Evolutionary conservation across 192 early-diverging fungal genomes (phyloP).

Genomic region (Gryganskiella cystojenkinii): DNA sequence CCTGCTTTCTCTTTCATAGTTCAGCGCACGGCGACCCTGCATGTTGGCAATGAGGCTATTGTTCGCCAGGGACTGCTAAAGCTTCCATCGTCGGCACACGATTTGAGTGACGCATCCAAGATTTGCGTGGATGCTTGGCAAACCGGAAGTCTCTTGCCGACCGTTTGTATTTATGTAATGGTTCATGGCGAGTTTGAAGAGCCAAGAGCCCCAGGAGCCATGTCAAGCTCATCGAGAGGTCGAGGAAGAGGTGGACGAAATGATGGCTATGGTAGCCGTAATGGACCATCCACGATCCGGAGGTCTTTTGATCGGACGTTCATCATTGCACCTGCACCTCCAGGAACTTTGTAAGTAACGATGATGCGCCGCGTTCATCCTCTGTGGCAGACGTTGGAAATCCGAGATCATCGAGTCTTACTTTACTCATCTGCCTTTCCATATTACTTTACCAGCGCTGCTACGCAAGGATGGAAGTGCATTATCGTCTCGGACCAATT

Average conservation of each 20-base stretch:
- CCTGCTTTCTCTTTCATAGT: constrained; percentile 6
- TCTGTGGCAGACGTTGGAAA: no score
- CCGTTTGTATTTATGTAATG: constrained; percentile 43
- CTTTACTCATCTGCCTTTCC: background rate
- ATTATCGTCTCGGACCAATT: constrained; percentile 44
- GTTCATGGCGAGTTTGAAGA: constrained; percentile 44
- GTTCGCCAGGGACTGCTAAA: constrained; percentile 24
- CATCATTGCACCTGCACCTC: constrained; percentile 55
- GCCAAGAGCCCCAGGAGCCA: background rate
- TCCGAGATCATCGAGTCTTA: background rate
- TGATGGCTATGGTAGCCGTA: background rate
- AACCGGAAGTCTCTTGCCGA: constrained; percentile 34
- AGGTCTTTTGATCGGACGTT: constrained; percentile 61
- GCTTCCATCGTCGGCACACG: constrained; percentile 56
- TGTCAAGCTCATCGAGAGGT: background rate
- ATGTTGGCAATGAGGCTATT: constrained; percentile 30
- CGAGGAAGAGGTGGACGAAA: no score
- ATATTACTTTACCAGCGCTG: constrained; percentile 6
- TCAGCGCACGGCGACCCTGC: constrained; percentile 17
- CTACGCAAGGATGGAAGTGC: constrained; percentile 35
- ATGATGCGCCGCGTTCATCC: background rate
- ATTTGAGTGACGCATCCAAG: constrained; percentile 49
- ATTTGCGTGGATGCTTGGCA: constrained; percentile 64
- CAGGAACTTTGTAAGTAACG: constrained; percentile 40
- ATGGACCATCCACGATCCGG: background rate